A percentile compares a stretch with the other conserved stretches of the same genome.
phyloP scores from a whole-genome alignment of 78 protist genomes.

The Mastigamoeba balamuthi region DNA sequence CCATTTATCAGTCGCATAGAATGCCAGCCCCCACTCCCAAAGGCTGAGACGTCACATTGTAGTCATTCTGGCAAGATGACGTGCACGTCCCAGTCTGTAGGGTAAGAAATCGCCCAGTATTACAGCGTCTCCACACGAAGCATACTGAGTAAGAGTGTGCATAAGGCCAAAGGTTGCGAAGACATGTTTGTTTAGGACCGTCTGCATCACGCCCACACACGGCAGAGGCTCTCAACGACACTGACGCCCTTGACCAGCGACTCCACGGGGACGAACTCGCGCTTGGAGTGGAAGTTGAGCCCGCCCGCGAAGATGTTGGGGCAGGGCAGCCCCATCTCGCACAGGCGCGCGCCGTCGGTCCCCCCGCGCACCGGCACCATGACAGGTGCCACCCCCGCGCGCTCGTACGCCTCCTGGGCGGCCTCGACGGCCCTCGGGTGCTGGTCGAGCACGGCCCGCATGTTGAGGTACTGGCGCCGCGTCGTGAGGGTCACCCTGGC shows the following conservation, averaged over 20 bases:
- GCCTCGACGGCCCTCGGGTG: background rate
- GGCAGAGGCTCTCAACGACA: too few relatives aligned
- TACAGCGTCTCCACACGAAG: too few relatives aligned
- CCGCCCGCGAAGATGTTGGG: slow-evolving; percentile 35
- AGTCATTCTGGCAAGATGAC: too few relatives aligned
- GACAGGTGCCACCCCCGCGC: slow-evolving; percentile 1
- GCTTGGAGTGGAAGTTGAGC: slow-evolving; percentile 23
- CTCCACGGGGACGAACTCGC: background rate
- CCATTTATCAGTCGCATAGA: too few relatives aligned
- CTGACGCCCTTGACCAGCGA: background rate
- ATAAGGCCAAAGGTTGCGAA: too few relatives aligned
- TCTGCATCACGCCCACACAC: too few relatives aligned
- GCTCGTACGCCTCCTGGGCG: background rate
- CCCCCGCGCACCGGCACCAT: slow-evolving; percentile 14
- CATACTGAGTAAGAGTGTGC: too few relatives aligned
- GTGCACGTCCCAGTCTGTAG: too few relatives aligned
- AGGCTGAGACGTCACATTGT: too few relatives aligned
- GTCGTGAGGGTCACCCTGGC: background rate
- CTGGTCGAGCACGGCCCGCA: background rate
- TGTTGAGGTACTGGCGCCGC: background rate
- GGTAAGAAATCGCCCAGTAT: too few relatives aligned
- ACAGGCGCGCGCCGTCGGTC: slow-evolving; percentile 29
- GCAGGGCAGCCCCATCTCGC: slow-evolving; percentile 17
- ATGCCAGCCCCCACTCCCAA: too few relatives aligned
- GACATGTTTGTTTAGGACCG: too few relatives aligned